Evolutionary conservation across 2,329 filamentous ascomycete species (phyloP), one percentile per base, ranked within the genome.

Genomic region (Diaporthe citri): DNA sequence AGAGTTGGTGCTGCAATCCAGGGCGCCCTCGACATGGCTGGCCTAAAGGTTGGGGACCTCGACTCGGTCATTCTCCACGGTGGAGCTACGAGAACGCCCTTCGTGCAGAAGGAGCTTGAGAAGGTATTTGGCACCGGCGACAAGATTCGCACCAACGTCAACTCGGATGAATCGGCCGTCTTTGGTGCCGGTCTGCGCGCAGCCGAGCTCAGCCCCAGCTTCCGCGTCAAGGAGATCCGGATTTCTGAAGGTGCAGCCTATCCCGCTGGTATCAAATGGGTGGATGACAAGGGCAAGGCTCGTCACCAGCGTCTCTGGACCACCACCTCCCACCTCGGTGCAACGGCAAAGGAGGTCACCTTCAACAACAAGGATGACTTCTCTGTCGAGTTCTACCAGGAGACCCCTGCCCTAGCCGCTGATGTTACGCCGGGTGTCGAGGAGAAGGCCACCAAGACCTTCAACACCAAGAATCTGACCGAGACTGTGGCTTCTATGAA

Each of bases 211-310:
- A 98, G 95, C 85, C 95, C 96, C 55, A 96, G 94, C 82, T 99
- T 99, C 91, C 93, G 95, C 76, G 97, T 99, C 82, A 99, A 98
- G 89, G 97, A 98, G 82, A 99, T 99, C 78, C 90, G 94, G 75
- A 91, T 94, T 70, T 89, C 88, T n/a, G 97, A 99, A 80, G 91
- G 90, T 31, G 90, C 94, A 56, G 88, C 89, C 57, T 98, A 97
- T 82, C 87, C 92, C 2, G 90, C 93, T 39, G 92, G 92, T 74
- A 90, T 98, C 80, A 94, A 93, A 83, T 98, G 95, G 90, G 90
- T 87, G 51, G 87, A 87, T 75, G 88, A 90, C 74, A 91, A 93
- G 77, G 89, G 90, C 55, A 94, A 96, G 86, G 87, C 91, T 70
- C 91, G 93, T 80, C 91, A 93, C 79, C 95, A 98, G 86, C 93